Conservation (phyloP, 2,329 filamentous ascomycete species). For the Colletotrichum cereale region DNA sequence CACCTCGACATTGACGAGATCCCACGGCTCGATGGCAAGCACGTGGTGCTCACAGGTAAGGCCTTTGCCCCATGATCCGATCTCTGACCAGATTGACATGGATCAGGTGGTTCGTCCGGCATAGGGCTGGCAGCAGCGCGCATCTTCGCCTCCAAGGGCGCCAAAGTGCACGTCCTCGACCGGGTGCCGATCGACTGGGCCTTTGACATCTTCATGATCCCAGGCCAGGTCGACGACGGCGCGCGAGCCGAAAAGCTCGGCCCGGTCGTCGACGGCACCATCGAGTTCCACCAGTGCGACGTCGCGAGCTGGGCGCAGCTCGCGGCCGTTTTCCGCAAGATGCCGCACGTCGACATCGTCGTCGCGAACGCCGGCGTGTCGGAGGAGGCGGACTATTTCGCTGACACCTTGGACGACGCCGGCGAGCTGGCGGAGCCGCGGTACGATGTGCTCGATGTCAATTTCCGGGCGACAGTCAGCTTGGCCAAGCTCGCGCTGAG, state of each 20-base stretch:
- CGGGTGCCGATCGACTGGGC: constrained; percentile 17
- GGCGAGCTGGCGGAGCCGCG: constrained; percentile 47
- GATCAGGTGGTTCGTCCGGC: constrained; percentile 43
- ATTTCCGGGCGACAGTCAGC: constrained; percentile 49
- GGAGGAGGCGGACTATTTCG: constrained; percentile 49
- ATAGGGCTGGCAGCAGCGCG: constrained; percentile 50
- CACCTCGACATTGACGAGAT: constrained; percentile 1
- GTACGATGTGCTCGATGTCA: constrained; percentile 50
- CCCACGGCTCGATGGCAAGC: constrained; percentile 10
- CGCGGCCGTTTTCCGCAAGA: constrained; percentile 41
- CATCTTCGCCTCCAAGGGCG: constrained; percentile 47
- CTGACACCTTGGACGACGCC: constrained; percentile 46
- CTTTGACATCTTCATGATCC: background rate
- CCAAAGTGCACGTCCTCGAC: constrained; percentile 48
- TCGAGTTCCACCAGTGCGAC: constrained; percentile 46
- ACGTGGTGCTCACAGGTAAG: constrained; percentile 10
- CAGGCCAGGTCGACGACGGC: constrained; percentile 10
- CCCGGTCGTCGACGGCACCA: background rate
- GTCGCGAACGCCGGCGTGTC: constrained; percentile 52
- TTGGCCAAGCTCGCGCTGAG: constrained; percentile 50
- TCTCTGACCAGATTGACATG: constrained; percentile 10
- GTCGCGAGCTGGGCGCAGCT: constrained; percentile 47
- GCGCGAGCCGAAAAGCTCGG: background rate
- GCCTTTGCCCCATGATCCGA: background rate
- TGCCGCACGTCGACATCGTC: constrained; percentile 47